Evolutionary conservation across 176 grass and related monocot species (phyloP).

Genomic region (Avena sativa): DNA sequence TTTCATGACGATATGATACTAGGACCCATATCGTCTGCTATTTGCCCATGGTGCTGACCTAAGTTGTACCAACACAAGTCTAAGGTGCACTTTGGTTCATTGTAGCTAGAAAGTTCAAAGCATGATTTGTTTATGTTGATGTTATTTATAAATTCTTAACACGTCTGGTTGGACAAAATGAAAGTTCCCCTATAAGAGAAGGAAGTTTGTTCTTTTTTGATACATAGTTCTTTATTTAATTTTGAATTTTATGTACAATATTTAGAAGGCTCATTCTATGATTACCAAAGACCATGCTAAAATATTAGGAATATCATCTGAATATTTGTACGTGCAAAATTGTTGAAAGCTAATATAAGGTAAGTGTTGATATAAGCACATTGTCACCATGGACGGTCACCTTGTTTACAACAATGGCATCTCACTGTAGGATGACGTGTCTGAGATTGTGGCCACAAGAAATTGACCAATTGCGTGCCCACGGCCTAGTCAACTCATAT

Average conservation of each 20-base stretch:
- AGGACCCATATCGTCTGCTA: too few relatives aligned
- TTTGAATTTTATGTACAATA: neutral
- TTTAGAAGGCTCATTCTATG: neutral
- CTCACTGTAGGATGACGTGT: neutral
- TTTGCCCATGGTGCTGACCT: too few relatives aligned
- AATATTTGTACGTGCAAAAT: neutral
- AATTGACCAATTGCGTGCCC: neutral
- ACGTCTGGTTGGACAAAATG: too few relatives aligned
- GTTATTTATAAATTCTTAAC: too few relatives aligned
- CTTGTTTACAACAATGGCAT: neutral
- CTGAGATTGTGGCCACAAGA: neutral
- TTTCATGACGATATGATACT: too few relatives aligned
- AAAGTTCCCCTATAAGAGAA: too few relatives aligned
- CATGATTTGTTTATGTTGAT: too few relatives aligned
- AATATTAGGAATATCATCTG: neutral
- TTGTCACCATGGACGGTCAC: neutral
- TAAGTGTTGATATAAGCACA: neutral
- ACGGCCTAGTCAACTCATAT: neutral
- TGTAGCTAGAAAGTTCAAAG: too few relatives aligned
- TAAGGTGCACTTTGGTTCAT: too few relatives aligned
- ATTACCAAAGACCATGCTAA: neutral
- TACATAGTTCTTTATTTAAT: neutral
- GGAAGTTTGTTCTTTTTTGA: neutral
- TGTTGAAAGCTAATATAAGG: neutral
- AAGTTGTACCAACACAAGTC: too few relatives aligned